Evolutionary conservation across 1,284 basidiomycete species (phyloP).

Genomic region (Cryptococcus depauperatus): DNA sequence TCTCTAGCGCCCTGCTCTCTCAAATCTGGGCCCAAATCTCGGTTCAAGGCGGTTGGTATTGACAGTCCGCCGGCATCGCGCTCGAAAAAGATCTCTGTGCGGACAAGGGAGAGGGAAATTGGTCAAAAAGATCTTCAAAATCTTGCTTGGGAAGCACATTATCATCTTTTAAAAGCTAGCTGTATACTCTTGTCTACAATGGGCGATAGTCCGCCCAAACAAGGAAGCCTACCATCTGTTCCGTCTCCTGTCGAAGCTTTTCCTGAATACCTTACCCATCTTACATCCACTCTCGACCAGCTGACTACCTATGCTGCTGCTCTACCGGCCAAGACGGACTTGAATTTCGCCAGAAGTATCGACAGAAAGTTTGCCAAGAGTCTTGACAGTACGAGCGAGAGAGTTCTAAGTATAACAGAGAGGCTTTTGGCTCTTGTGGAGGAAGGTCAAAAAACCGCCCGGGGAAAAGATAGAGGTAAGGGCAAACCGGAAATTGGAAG

Average conservation of each 20-base stretch:
- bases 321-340: slow-evolving; percentile 51
- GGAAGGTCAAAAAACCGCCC: slow-evolving; percentile 39
- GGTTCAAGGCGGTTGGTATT: no score
- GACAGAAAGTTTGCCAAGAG: slow-evolving; percentile 57
- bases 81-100: no score
- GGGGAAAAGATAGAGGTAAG: slow-evolving; percentile 33
- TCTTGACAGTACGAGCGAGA: slow-evolving; percentile 27
- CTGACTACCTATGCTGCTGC: slow-evolving; percentile 37
- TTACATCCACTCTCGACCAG: slow-evolving; percentile 35
- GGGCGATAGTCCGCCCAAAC: background rate
- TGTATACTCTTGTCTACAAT: no score
- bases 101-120: no score
- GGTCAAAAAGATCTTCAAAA: no score
- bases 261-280: slow-evolving; percentile 24
- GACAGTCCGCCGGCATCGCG: no score
- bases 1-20: no score
- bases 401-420: slow-evolving; percentile 52
- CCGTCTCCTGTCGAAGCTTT: slow-evolving; percentile 22
- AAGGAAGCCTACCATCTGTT: no score
- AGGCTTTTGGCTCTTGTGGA: slow-evolving; percentile 54
- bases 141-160: no score
- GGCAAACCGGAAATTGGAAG: slow-evolving; percentile 22
- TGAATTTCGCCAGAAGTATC: slow-evolving; percentile 76
- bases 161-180: no score
- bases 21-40: no score